Base-by-base conservation (phyloP, 2,329 filamentous ascomycete species). In the Tolypocladium album region DNA sequence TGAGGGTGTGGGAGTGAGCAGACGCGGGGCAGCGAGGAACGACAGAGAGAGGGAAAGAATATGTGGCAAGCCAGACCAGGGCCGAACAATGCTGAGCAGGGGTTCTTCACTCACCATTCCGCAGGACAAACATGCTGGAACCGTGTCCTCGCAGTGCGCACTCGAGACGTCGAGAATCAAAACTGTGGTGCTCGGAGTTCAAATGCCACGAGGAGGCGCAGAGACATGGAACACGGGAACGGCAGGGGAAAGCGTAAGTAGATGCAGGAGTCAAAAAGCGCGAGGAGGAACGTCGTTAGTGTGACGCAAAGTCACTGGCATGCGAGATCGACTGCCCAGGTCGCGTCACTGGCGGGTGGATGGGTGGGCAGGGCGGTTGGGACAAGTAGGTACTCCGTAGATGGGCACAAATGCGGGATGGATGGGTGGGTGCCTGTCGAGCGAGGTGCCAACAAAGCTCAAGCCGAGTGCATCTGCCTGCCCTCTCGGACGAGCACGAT, bases 71-170 rank as follows among this genome's bases (percentile, higher is more conserved):
- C 1, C 47, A 52, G 31, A 20, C 24, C n/a, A 47, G 8, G 43
- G 43, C 11, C 24, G 22, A 50, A 17, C 2, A 27, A 27, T 17
- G 12, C 22, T 2, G 4, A 31, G 36, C 50, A 53, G 20, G 36
- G 34, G 38, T 40, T 31, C 36, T 31, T 13, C 31, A 74, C 79
- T 69, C 70, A 77, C 76, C 75, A 69, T 76, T 77, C 62, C 73
- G 71, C 63, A 76, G 72, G 61, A 78, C 71, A 67, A 78, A 78
- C 76, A 78, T 78, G 58, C 58, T 62, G 60, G 59, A 52, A 22
- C 53, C 39, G 5, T 27, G 38, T 36, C 55, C 22, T 34, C 9
- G 47, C 47, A 52, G 27, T n/a, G 27, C 27, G 27, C 27, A 31
- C 27, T 31, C 27, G 17, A 36, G 31, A 13, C 31, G 50, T 31